Evolutionary conservation across 306 rosid genomes (phyloP).

Genomic region (Myrica gale): DNA sequence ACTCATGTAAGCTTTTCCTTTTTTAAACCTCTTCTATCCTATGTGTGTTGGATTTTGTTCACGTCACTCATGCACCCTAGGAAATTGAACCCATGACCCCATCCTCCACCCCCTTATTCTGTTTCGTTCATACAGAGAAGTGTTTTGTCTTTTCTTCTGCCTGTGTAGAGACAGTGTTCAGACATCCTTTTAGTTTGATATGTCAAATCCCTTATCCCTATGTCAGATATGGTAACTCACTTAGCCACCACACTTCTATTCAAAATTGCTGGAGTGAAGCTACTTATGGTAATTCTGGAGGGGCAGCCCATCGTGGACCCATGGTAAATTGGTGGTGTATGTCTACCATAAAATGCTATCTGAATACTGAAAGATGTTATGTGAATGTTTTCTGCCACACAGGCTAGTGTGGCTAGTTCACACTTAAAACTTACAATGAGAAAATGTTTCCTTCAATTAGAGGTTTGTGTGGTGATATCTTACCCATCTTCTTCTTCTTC

Average conservation of each 20-base stretch:
- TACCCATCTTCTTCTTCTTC: neutral
- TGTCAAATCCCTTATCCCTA: neutral
- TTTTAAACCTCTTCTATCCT: conserved; percentile 4
- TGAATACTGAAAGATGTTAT: neutral
- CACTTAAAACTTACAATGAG: neutral
- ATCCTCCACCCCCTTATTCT: neutral
- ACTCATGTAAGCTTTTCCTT: conserved; percentile 46
- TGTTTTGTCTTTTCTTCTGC: no score
- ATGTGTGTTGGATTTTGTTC: neutral
- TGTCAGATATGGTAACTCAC: neutral
- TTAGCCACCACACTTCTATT: neutral
- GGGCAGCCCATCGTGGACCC: neutral
- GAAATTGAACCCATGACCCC: neutral
- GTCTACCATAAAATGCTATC: neutral
- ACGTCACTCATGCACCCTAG: neutral
- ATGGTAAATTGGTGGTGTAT: neutral
- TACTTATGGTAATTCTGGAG: neutral
- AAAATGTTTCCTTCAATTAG: neutral
- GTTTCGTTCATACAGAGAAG: neutral
- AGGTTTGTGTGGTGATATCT: neutral
- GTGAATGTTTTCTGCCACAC: neutral
- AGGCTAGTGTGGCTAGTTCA: neutral
- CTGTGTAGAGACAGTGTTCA: neutral
- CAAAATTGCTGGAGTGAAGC: neutral
- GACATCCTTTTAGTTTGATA: neutral